Conservation (phyloP, 2,329 filamentous ascomycete species). For the Fonsecaea pugnacius region DNA sequence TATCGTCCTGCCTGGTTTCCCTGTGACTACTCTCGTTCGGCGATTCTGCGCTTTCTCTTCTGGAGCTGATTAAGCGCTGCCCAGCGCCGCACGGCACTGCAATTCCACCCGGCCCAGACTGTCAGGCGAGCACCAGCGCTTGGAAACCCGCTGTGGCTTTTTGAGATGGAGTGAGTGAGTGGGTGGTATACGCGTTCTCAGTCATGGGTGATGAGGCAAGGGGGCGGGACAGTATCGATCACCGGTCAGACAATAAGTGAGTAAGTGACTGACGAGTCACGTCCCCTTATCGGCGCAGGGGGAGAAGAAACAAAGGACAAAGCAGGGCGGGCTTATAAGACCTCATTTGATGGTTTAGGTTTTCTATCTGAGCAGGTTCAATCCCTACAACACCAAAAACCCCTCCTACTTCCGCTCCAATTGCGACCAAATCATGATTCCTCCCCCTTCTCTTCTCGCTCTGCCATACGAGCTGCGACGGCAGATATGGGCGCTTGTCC, state of each 20-base stretch:
- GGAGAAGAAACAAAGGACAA: background rate
- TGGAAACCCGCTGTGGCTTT: background rate
- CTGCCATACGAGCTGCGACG: slow-evolving; percentile 27
- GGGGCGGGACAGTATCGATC: background rate
- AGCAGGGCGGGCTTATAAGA: background rate
- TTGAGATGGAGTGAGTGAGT: background rate
- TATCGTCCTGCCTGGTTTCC: too few relatives aligned
- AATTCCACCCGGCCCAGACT: background rate
- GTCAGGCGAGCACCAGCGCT: background rate
- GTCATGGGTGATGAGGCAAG: background rate
- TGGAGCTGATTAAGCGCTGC: background rate
- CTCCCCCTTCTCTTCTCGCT: slow-evolving; percentile 9
- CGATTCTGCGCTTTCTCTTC: background rate
- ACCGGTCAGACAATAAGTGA: background rate
- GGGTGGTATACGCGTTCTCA: background rate
- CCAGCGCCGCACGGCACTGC: background rate
- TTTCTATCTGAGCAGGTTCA: background rate
- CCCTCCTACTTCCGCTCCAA: background rate
- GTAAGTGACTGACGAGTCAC: background rate
- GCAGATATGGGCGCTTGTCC: slow-evolving; percentile 23
- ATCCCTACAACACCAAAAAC: background rate
- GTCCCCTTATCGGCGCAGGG: background rate
- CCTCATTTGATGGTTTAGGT: background rate
- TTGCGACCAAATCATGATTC: background rate
- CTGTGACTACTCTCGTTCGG: background rate